These are phyloP conservation scores for Stropharia rugosoannulata DNA, from an alignment of 768 basidiomycete genomes.

Conservation along the genomic window DNA sequence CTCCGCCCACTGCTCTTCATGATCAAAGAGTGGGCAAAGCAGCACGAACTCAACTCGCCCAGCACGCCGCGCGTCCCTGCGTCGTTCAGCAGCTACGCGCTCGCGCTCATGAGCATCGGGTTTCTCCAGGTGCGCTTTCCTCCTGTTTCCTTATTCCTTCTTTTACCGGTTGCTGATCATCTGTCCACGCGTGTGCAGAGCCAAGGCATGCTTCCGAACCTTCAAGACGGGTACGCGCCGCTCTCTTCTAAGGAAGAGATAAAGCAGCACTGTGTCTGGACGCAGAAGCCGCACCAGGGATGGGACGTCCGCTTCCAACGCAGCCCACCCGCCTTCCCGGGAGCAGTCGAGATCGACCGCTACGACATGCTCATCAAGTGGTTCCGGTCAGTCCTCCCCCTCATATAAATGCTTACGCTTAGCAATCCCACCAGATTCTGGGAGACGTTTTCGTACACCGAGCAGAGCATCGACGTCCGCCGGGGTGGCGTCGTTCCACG, in stretches of 20 bases:
- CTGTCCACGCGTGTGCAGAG: constrained; percentile 34
- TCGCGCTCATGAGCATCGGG: constrained; percentile 59
- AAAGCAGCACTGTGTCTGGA: constrained; percentile 28
- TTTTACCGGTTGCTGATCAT: not conserved
- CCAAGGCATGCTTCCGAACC: constrained; percentile 45
- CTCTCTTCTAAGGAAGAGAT: not conserved
- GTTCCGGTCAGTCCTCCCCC: constrained; percentile 36
- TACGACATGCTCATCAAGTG: constrained; percentile 33
- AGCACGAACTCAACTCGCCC: constrained; percentile 49
- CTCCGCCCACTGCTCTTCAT: constrained; percentile 42
- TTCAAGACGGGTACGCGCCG: constrained; percentile 39
- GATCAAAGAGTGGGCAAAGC: constrained; percentile 63
- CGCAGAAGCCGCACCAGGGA: constrained; percentile 15
- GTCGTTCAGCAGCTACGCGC: constrained; percentile 63
- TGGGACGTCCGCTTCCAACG: constrained; percentile 30
- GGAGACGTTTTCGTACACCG: constrained; percentile 36
- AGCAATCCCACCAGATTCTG: constrained; percentile 38
- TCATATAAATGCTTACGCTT: not conserved
- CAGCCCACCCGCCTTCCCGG: not conserved
- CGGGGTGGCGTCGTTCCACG: constrained; percentile 36
- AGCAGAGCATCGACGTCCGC: constrained; percentile 34
- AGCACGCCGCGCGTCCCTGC: constrained; percentile 16
- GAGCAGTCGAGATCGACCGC: not conserved
- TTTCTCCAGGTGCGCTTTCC: constrained; percentile 49
- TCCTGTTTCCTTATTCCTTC: too few relatives aligned